Percentiles rank a stretch among this genome's conserved stretches.
phyloP scores from a whole-genome alignment of 345 rosid genomes.

The Lepidium aucheri region DNA sequence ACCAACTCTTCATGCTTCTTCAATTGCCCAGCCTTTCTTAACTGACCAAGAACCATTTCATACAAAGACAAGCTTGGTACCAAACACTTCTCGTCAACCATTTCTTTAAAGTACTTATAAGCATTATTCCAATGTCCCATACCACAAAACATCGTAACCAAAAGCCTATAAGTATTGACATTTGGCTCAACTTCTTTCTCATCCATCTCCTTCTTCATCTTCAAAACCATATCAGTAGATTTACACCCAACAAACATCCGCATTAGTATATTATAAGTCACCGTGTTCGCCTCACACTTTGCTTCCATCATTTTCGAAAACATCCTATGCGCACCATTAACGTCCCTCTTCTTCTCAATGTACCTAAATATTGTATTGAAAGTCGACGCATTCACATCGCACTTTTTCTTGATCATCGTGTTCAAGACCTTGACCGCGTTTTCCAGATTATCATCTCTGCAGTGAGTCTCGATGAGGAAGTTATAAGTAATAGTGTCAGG shows the following conservation, averaged over 20 bases:
- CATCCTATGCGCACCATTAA: constrained; percentile 77
- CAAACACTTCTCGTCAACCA: constrained; percentile 80
- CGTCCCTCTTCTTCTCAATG: constrained; percentile 64
- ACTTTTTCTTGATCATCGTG: constrained; percentile 53
- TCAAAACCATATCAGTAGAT: constrained; percentile 84
- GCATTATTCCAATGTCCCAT: constrained; percentile 99
- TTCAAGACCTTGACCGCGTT: constrained; percentile 61
- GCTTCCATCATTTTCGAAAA: constrained; percentile 63
- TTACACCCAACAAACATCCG: constrained; percentile 60
- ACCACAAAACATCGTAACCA: constrained; percentile 79
- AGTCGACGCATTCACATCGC: constrained; percentile 57
- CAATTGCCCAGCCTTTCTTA: constrained; percentile 73
- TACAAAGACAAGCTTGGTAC: constrained; percentile 59
- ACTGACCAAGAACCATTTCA: constrained; percentile 62
- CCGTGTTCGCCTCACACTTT: constrained; percentile 51
- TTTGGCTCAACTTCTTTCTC: constrained; percentile 71
- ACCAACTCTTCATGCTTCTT: constrained; percentile 94
- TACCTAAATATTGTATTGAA: constrained; percentile 69
- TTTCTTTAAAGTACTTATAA: constrained; percentile 64
- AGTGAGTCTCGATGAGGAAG: constrained; percentile 65
- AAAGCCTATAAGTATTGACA: constrained; percentile 71
- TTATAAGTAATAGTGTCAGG: constrained; percentile 65
- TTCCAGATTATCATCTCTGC: constrained; percentile 62
- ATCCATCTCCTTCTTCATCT: constrained; percentile 92
- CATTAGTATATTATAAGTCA: constrained; percentile 75